These are phyloP conservation scores for Terfezia boudieri DNA, from an alignment of 495 filamentous ascomycete genomes.

Conservation along the genomic window DNA sequence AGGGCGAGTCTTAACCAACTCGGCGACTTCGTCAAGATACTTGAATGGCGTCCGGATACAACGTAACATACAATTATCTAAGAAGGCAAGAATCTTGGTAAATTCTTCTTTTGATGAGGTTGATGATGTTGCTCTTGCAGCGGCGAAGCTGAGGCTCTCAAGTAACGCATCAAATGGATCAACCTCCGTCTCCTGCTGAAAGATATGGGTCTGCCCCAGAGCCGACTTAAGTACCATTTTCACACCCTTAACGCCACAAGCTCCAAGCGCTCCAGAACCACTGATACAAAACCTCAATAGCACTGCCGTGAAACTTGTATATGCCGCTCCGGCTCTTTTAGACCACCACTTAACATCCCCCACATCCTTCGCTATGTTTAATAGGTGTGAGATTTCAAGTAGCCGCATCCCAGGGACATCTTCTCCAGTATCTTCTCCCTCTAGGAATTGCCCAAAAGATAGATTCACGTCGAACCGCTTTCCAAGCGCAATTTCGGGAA, in stretches of 20 bases:
- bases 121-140: neutral
- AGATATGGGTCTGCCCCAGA: conserved; percentile 7
- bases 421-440: neutral
- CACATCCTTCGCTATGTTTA: conserved; percentile 13
- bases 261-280: too few relatives aligned
- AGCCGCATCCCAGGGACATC: conserved; percentile 4
- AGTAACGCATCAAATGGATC: conserved; percentile 15
- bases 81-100: conserved; percentile 7
- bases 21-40: conserved; percentile 15
- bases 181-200: conserved; percentile 11
- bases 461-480: conserved; percentile 57
- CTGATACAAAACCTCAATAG: too few relatives aligned
- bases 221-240: neutral
- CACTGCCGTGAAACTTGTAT: neutral
- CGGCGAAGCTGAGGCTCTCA: conserved; percentile 9
- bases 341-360: conserved; percentile 18
- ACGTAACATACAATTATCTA: conserved; percentile 12
- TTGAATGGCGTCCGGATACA: conserved; percentile 16
- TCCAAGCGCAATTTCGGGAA: conserved; percentile 56
- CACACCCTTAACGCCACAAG: neutral
- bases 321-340: conserved; percentile 3
- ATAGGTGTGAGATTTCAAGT: conserved; percentile 14
- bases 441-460: conserved; percentile 8
- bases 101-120: neutral
- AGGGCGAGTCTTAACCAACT: conserved; percentile 3